These are phyloP conservation scores for Xylaria sp. DNA, from an alignment of 2,329 filamentous ascomycete genomes.

Conservation along the genomic window DNA sequence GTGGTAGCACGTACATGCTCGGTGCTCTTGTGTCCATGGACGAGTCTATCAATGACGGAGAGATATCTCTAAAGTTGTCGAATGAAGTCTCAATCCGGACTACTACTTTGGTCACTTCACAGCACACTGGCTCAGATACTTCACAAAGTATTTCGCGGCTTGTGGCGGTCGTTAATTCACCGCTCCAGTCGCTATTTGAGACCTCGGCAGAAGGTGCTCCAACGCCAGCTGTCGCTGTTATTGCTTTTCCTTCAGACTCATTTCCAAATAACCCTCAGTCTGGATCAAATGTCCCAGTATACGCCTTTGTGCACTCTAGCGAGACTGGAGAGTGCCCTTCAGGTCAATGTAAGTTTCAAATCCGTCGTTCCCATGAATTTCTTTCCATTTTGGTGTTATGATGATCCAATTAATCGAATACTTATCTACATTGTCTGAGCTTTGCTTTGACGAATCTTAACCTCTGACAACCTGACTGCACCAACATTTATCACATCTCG, in stretches of 20 bases:
- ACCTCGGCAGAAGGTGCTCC: slow-evolving; percentile 78
- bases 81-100: slow-evolving; percentile 69
- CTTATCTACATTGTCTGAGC: slow-evolving; percentile 99
- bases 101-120: slow-evolving; percentile 61
- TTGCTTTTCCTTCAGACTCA: slow-evolving; percentile 71
- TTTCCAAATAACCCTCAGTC: slow-evolving; percentile 52
- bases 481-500: slow-evolving; percentile 44
- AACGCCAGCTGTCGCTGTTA: slow-evolving; percentile 76
- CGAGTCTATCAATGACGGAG: slow-evolving; percentile 41
- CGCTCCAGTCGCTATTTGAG: slow-evolving; percentile 75
- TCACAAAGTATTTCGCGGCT: slow-evolving; percentile 64
- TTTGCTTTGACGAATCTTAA: slow-evolving; percentile 83
- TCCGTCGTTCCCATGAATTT: slow-evolving; percentile 31
- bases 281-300: slow-evolving; percentile 60
- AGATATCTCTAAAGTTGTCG: slow-evolving; percentile 63
- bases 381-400: slow-evolving; percentile 67
- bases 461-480: slow-evolving; percentile 90
- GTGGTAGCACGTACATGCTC: slow-evolving; percentile 90
- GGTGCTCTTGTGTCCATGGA: slow-evolving; percentile 70
- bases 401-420: slow-evolving; percentile 86
- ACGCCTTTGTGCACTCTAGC: slow-evolving; percentile 80
- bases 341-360: slow-evolving; percentile 83
- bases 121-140: slow-evolving; percentile 48
- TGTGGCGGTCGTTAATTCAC: slow-evolving; percentile 75
- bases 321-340: slow-evolving; percentile 91